Base-by-base conservation (phyloP, 345 rosid genomes). In the Arabis alpina region DNA sequence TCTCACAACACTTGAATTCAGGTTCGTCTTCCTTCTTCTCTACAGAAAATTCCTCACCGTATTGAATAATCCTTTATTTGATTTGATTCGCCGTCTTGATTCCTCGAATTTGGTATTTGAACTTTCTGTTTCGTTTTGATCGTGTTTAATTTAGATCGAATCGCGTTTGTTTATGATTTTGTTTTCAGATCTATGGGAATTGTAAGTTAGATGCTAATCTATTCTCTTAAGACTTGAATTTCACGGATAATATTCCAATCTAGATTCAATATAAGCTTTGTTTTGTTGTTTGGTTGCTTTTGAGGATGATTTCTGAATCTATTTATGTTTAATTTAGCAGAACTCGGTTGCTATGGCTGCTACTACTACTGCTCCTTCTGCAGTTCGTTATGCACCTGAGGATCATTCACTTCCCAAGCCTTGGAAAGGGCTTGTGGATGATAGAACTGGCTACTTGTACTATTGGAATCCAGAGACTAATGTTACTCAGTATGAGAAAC, bases 391-490 rank as follows among this genome's bases (percentile, higher is more conserved):
- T 64, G 98, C 99, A 30, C 97, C 97, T 0, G 92, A 87, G 41
- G 99, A 94, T 37, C 96, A 93, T 3, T 82, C 98, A 6, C 97
- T 94, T 16, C 99, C 99, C 13, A 88, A 89, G 70, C 99, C 99
- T 6, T 94, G 99, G 99, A 91, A 76, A 76, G 98, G 99, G 2
- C 84, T 94, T 16, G 96, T 94, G 52, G 98, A 94, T 83, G 96
- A 96, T 8, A 78, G 83, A 64, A 94, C 97, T 11, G 98, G 98
- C 4, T 94, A 84, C 75, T 83, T 91, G 41, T 94, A 94, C 83
- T 91, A 79, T 78, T 94, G 99, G 99, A 94, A 94, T 78, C 97
- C 99, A 0, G 96, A 85, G 77, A 94, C 99, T 41, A 94, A 94
- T 73, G 92, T 87, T 54, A 94, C 98, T 16, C 99, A 94, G 71